Evolutionary conservation across 1,284 basidiomycete genomes (phyloP).

Genomic region (Peniophora sp.): DNA sequence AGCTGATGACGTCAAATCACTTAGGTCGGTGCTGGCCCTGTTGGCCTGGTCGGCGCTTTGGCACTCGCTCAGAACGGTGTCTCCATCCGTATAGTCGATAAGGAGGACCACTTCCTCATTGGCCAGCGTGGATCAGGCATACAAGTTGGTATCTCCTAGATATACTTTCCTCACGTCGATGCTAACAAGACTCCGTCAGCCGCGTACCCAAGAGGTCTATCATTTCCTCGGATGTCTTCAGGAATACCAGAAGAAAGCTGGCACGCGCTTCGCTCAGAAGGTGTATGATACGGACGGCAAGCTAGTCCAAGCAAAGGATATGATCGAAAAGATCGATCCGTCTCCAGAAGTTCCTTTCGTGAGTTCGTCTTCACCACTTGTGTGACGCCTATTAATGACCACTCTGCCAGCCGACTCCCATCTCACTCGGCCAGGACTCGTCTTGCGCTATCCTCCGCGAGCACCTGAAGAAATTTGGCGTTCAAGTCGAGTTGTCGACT

Average conservation of each 20-base stretch:
- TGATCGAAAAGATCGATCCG: neutral
- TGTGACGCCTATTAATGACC: neutral
- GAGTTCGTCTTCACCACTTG: neutral
- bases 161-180: neutral
- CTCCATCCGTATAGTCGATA: conserved; percentile 10
- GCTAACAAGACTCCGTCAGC: neutral
- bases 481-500: neutral
- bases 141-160: neutral
- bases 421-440: neutral
- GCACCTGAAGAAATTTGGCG: neutral
- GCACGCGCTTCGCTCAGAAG: neutral
- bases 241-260: conserved; percentile 10
- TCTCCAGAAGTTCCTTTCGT: conserved; percentile 5
- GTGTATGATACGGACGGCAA: neutral
- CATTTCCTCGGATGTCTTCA: neutral
- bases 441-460: neutral
- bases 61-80: conserved; percentile 7
- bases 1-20: too few relatives aligned
- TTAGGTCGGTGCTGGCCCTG: conserved; percentile 11
- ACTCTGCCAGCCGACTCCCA: neutral
- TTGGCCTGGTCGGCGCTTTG: conserved; percentile 7
- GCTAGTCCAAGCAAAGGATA: neutral
- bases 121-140: neutral
- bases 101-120: neutral
- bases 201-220: neutral